Conservation (phyloP, 208 protist species). For the Trypanosoma boissoni region DNA sequence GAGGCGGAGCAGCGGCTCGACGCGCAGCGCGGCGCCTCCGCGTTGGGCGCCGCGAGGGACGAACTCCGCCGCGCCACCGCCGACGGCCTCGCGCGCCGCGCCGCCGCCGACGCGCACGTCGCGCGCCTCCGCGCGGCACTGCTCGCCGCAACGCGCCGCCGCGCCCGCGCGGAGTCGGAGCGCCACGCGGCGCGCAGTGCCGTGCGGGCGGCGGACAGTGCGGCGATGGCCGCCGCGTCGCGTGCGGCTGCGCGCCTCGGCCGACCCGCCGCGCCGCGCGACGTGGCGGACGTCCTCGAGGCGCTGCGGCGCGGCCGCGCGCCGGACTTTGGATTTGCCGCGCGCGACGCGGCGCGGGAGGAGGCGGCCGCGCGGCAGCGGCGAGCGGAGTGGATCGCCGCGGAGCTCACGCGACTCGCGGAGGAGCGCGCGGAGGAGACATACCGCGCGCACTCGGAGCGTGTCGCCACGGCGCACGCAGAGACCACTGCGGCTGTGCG, state of each 20-base stretch:
- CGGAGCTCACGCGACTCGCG: conserved; percentile 42
- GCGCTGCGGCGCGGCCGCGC: conserved; percentile 6
- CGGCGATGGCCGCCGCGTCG: conserved; percentile 15
- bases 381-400: conserved; percentile 44
- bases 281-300: conserved; percentile 19
- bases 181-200: conserved; percentile 12
- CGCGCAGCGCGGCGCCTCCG: conserved; percentile 44
- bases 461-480: conserved; percentile 32
- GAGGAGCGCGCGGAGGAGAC: conserved; percentile 30
- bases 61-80: conserved; percentile 57
- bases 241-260: conserved; percentile 12
- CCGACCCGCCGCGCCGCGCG: conserved; percentile 5
- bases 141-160: conserved; percentile 20
- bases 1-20: conserved; percentile 54
- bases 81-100: conserved; percentile 34
- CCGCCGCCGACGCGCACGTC: conserved; percentile 28
- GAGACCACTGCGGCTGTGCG: conserved; percentile 33
- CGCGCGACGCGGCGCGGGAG: conserved; percentile 16
- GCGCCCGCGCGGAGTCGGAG: conserved; percentile 17
- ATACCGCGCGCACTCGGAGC: conserved; percentile 44
- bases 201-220: conserved; percentile 31
- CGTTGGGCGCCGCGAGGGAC: conserved; percentile 45
- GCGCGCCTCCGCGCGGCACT: conserved; percentile 29
- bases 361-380: conserved; percentile 17
- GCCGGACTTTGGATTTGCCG: conserved; percentile 30